phyloP scores from a whole-genome alignment of 2,329 filamentous ascomycete genomes.

The Nemania abortiva region DNA sequence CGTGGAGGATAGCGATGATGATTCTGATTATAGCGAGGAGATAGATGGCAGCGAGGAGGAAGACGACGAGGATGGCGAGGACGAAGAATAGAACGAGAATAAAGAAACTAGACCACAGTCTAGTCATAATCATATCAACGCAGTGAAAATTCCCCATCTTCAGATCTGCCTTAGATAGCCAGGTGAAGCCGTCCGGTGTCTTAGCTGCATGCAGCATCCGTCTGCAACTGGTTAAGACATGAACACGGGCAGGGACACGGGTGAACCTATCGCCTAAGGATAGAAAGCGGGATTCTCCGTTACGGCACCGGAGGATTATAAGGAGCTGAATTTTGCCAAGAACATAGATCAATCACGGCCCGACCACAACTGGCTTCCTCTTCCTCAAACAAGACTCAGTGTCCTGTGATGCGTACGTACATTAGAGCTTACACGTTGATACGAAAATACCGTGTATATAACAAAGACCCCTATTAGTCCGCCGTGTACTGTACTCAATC shows the following conservation, averaged over 20 bases:
- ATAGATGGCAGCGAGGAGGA: conserved; percentile 37
- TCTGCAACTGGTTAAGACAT: background rate
- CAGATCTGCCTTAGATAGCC: background rate
- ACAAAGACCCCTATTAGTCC: conserved; percentile 2
- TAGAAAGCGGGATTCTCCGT: background rate
- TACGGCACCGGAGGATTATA: background rate
- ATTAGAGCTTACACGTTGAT: background rate
- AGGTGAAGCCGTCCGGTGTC: background rate
- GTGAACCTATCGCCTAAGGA: background rate
- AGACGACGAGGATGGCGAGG: conserved; percentile 39
- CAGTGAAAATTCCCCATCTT: conserved; percentile 2
- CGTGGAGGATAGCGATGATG: conserved; percentile 67
- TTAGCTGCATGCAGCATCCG: background rate
- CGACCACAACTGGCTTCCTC: background rate
- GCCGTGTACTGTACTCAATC: background rate
- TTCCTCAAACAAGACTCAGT: background rate
- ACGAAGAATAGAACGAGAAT: conserved; percentile 34
- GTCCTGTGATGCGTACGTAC: background rate
- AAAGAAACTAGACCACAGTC: conserved; percentile 7
- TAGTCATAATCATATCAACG: conserved; percentile 21
- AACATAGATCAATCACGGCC: conserved; percentile 16
- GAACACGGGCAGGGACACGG: background rate
- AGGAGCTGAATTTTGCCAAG: conserved; percentile 18
- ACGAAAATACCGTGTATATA: background rate
- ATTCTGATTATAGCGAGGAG: conserved; percentile 44